Conservation (phyloP, 2,329 filamentous ascomycete genomes). For the Apiospora sp. region DNA sequence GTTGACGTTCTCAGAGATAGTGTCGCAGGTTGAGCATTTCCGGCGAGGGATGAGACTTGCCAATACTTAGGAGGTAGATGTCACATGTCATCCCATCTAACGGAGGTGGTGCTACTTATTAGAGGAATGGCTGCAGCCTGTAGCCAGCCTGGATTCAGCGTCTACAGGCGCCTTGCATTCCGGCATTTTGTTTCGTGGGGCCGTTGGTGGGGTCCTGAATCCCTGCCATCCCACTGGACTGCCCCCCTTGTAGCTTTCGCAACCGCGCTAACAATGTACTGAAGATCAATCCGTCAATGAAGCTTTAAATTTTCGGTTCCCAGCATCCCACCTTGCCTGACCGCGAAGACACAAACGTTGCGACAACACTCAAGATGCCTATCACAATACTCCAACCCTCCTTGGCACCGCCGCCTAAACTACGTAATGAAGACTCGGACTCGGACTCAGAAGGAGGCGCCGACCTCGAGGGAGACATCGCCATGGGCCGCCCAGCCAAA, state of each 20-base stretch:
- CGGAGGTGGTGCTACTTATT: background rate
- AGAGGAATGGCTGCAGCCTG: background rate
- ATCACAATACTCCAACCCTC: conserved; percentile 45
- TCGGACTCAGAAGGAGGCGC: conserved; percentile 55
- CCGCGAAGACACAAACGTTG: conserved; percentile 3
- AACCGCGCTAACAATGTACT: background rate
- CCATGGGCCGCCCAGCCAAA: conserved; percentile 52
- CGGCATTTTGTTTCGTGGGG: conserved; percentile 16
- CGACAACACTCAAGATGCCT: conserved; percentile 37
- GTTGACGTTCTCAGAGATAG: background rate
- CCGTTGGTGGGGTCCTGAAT: background rate
- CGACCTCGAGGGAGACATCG: conserved; percentile 53
- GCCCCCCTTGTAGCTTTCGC: conserved; percentile 8
- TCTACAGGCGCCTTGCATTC: conserved; percentile 5
- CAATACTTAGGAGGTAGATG: background rate
- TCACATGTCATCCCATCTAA: conserved; percentile 1
- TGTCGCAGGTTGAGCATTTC: background rate
- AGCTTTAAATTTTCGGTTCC: conserved; percentile 23
- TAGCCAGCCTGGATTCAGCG: background rate
- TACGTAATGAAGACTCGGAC: conserved; percentile 32
- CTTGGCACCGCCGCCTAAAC: conserved; percentile 31
- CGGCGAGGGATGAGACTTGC: background rate
- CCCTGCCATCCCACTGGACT: background rate
- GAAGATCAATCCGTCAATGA: conserved; percentile 13
- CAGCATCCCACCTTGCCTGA: conserved; percentile 8